Base-by-base conservation (phyloP, 352 stramenopile genomes). In the Stephanocyclus meneghinianus region DNA sequence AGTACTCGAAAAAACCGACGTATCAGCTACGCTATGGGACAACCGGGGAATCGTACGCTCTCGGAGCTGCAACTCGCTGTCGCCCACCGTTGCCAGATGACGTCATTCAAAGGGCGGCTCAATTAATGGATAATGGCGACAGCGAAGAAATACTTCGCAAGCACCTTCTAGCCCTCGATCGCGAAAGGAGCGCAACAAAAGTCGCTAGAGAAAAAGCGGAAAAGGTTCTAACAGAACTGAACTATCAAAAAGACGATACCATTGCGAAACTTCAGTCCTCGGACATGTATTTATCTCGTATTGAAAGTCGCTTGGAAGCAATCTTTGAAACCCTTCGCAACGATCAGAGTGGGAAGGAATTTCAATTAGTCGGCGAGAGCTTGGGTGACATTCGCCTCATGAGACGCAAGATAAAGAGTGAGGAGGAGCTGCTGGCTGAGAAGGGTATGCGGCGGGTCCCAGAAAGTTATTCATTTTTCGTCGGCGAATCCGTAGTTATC, bases 31-130 rank as follows among this genome's bases (percentile, higher is more conserved):
- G 87, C 6, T 91, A 93, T 47, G 93, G 93, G 37, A 80, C 86
- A 9, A 89, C 92, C n/a, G 92, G 91, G 10, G 92, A 96, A 62
- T 95, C 90, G 0, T 91, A 91, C 74, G 92, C 92, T n/a, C 76
- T 96, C 6, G 87, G 79, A 37, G 89, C 89, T 42, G 90, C 85
- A 10, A 81, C 71, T 15, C 65, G 87, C 42, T 83, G 71, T 62
- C 55, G 44, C 45, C 83, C 81, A 32, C 51, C 71, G 18, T 71
- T 95, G 6, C 90, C 91, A 16, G 62, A 87, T 29, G 76, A 85
- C 48, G 85, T 95, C 4, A 61, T 95, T 30, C 51, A 83, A n/a
- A 78, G 93, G 68, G 92, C 93, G 9, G 70, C 85, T 9, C 74
- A 86, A 6, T 72, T 95, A 6, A 79, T 91, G 65, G 78, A 74